Evolutionary conservation across 805 yeast genomes (phyloP).

Genomic region (Saccharomycopsis babjevae): DNA sequence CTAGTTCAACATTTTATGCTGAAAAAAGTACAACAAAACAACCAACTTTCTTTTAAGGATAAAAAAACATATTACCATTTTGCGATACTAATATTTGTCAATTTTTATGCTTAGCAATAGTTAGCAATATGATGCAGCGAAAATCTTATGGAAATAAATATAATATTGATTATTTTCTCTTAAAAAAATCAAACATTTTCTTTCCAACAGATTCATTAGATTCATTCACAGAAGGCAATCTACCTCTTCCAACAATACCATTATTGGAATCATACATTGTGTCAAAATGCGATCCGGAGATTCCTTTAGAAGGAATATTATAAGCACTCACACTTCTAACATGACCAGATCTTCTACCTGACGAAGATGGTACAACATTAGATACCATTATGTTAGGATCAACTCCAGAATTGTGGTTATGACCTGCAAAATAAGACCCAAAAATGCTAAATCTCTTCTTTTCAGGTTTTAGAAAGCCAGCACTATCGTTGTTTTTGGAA

Average conservation of each 20-base stretch:
- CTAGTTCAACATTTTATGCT: not conserved
- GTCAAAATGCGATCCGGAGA: not conserved
- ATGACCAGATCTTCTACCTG: not conserved
- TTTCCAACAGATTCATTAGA: not conserved
- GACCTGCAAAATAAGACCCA: constrained; percentile 21
- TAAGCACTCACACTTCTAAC: not conserved
- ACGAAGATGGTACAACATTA: not conserved
- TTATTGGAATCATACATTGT: not conserved
- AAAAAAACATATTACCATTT: too few relatives aligned
- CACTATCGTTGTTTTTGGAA: constrained; percentile 7
- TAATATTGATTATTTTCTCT: not conserved
- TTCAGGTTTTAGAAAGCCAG: constrained; percentile 14
- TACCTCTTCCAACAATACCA: not conserved
- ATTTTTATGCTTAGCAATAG: not conserved
- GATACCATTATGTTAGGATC: not conserved
- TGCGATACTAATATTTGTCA: too few relatives aligned
- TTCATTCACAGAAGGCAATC: not conserved
- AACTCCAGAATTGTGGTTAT: not conserved
- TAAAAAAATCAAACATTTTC: not conserved
- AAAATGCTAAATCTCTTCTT: constrained; percentile 33
- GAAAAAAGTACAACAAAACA: not conserved
- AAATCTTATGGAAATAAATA: not conserved
- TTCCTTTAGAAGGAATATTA: not conserved
- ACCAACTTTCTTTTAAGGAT: not conserved
- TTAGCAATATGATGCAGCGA: not conserved